These are phyloP conservation scores for Xanthoparmelia taractica DNA, from an alignment of 495 filamentous ascomycete species.

Conservation along the genomic window DNA sequence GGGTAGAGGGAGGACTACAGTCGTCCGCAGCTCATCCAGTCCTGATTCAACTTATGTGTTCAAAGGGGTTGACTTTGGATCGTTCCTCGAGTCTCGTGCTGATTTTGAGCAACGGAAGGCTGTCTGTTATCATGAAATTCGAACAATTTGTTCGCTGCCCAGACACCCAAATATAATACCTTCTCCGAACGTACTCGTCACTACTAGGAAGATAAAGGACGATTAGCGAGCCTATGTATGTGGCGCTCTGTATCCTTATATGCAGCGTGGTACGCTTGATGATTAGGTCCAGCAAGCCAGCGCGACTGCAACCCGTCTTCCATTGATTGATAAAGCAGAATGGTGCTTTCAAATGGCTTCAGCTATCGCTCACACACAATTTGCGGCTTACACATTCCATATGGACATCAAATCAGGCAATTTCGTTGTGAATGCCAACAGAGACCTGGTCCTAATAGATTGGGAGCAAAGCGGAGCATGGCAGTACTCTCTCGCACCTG, in stretches of 20 bases:
- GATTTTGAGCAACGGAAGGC: background rate
- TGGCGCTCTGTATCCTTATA: too few relatives aligned
- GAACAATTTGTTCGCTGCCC: too few relatives aligned
- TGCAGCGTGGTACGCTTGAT: too few relatives aligned
- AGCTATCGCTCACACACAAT: conserved; percentile 20
- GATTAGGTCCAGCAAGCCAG: conserved; percentile 8
- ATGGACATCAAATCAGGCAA: conserved; percentile 29
- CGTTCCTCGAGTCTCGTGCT: background rate
- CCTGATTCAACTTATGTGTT: background rate
- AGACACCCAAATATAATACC: too few relatives aligned
- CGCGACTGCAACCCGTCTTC: background rate
- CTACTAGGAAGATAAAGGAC: too few relatives aligned
- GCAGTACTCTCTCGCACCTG: conserved; percentile 21
- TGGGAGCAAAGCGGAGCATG: conserved; percentile 27
- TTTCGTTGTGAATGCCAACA: conserved; percentile 22
- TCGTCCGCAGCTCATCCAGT: background rate
- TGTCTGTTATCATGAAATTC: background rate
- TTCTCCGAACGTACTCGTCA: too few relatives aligned
- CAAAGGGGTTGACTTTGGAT: background rate
- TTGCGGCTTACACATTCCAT: conserved; percentile 19
- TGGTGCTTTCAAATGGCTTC: conserved; percentile 24
- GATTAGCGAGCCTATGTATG: too few relatives aligned
- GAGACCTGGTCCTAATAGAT: conserved; percentile 26
- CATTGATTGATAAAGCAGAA: conserved; percentile 7
- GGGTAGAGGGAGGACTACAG: background rate